Evolutionary conservation across 78 protist genomes (phyloP).

Genomic region (Guillardia theta): DNA sequence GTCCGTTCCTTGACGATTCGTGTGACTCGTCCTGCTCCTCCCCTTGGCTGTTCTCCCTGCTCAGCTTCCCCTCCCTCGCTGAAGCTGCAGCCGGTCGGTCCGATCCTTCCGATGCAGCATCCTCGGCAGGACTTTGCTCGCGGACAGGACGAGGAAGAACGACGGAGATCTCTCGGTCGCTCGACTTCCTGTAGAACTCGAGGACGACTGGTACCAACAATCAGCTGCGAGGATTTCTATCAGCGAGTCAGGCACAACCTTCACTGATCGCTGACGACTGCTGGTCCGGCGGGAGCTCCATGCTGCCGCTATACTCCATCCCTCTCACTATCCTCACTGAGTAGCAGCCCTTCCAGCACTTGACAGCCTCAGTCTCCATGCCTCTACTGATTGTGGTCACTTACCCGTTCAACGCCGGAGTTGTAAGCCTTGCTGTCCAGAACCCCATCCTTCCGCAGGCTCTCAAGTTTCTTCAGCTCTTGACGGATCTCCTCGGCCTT

Average conservation of each 20-base stretch:
- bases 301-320: not conserved
- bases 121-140: not conserved
- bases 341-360: slow-evolving; percentile 5
- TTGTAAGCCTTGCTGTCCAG: not conserved
- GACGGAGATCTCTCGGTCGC: not conserved
- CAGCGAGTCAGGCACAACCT: not conserved
- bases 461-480: not conserved
- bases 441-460: not conserved
- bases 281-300: not conserved
- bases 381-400: too few species aligned
- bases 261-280: not conserved
- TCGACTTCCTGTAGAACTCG: not conserved
- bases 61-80: too few species aligned
- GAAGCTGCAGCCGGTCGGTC: too few species aligned
- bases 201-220: not conserved
- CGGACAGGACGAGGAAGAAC: not conserved
- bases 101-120: too few species aligned
- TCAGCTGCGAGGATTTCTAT: not conserved
- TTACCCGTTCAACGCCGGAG: too few species aligned
- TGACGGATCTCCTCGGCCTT: not conserved
- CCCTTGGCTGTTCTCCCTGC: too few species aligned
- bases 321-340: not conserved
- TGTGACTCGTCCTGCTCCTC: too few species aligned
- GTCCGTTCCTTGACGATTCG: too few species aligned
- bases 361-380: not conserved